phyloP scores from a whole-genome alignment of 108 stramenopile genomes.

The Stephanodiscus triporus region DNA sequence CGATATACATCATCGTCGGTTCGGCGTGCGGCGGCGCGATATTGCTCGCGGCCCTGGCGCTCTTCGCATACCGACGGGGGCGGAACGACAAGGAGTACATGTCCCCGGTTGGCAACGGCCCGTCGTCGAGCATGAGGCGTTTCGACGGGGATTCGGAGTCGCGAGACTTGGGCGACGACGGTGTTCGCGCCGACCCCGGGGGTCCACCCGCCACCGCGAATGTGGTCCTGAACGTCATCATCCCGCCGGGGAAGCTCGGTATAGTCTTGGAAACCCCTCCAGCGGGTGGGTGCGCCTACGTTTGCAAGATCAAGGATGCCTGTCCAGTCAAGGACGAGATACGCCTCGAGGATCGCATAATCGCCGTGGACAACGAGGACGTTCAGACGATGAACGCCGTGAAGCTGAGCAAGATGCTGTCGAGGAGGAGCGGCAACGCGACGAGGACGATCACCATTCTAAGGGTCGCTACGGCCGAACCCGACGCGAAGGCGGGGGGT shows the following conservation, averaged over 20 bases:
- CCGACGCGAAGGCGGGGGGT: no score
- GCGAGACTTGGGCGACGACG: background rate
- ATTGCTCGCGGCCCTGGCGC: background rate
- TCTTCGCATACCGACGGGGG: background rate
- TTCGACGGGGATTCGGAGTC: constrained; percentile 10
- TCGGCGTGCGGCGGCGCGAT: background rate
- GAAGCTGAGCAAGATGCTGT: constrained; percentile 5
- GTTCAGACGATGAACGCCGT: constrained; percentile 5
- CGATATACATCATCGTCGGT: background rate
- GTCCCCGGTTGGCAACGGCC: constrained; percentile 13
- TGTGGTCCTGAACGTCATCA: constrained; percentile 15
- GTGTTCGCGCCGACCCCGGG: background rate
- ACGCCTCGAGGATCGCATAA: constrained; percentile 2
- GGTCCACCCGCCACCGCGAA: background rate
- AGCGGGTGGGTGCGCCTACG: constrained; percentile 11
- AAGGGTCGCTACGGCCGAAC: background rate
- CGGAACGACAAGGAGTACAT: constrained; percentile 10
- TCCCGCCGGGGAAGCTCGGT: constrained; percentile 34
- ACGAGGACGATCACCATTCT: background rate
- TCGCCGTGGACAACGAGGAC: constrained; percentile 13
- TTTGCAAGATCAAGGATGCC: background rate
- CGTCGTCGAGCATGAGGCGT: constrained; percentile 2
- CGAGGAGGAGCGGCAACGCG: constrained; percentile 5
- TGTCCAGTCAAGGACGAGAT: constrained; percentile 4
- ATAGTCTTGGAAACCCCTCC: constrained; percentile 29